A percentile compares a stretch with the other conserved stretches of the same genome.
Evolutionary conservation across 2,329 filamentous ascomycete genomes (phyloP).

Genomic region (Bipolaris gigantea): DNA sequence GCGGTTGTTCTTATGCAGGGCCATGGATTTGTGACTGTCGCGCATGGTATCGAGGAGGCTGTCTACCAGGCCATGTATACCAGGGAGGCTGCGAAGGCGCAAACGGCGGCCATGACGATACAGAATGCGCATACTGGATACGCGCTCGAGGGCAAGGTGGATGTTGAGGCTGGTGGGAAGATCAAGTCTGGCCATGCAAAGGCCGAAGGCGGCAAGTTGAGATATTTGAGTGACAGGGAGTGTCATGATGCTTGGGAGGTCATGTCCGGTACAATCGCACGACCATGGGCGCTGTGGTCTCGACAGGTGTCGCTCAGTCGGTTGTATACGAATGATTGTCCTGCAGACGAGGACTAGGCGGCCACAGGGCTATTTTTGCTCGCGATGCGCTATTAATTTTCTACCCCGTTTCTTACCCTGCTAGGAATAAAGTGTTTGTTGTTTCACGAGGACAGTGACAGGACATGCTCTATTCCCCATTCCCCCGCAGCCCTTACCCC

Average conservation of each 20-base stretch:
- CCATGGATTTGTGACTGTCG: slow-evolving; percentile 51
- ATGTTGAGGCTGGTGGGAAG: slow-evolving; percentile 44
- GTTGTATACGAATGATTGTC: slow-evolving; percentile 48
- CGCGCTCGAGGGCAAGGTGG: slow-evolving; percentile 46
- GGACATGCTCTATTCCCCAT: too few species aligned
- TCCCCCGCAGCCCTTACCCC: too few species aligned
- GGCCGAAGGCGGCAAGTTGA: slow-evolving; percentile 47
- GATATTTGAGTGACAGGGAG: slow-evolving; percentile 49
- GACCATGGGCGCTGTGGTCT: slow-evolving; percentile 51
- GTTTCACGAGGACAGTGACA: background rate
- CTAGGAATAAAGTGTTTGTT: background rate
- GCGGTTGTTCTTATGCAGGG: slow-evolving; percentile 47
- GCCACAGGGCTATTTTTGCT: background rate
- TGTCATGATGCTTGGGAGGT: slow-evolving; percentile 46
- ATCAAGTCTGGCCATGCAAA: slow-evolving; percentile 48
- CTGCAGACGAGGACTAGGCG: slow-evolving; percentile 32
- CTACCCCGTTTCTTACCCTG: background rate
- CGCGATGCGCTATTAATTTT: background rate
- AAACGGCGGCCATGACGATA: slow-evolving; percentile 44
- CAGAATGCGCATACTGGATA: slow-evolving; percentile 41
- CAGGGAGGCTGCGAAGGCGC: slow-evolving; percentile 44
- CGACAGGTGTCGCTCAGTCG: slow-evolving; percentile 46
- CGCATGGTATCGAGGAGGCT: slow-evolving; percentile 48
- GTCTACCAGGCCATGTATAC: slow-evolving; percentile 53
- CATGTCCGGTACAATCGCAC: slow-evolving; percentile 37